Evolutionary conservation across 495 filamentous ascomycete species (phyloP).

Genomic region (Annulohypoxylon nitens): DNA sequence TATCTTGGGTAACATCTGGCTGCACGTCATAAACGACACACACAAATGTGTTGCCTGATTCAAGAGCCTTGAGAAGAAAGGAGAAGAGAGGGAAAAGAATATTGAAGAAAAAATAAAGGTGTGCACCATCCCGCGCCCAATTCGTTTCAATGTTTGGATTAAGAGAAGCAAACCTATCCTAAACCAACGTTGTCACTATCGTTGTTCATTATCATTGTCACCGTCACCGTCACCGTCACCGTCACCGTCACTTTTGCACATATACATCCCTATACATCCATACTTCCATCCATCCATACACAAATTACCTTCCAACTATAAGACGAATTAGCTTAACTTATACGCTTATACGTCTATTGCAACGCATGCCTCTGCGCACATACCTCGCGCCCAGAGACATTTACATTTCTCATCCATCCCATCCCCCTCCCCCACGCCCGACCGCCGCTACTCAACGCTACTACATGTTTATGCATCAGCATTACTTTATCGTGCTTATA

Average conservation of each 20-base stretch:
- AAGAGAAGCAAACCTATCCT: not conserved
- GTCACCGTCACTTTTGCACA: not conserved
- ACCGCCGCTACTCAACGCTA: conserved; percentile 7
- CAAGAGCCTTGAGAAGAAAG: conserved; percentile 15
- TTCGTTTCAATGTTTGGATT: conserved; percentile 6
- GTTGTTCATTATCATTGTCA: not conserved
- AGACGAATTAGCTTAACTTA: not conserved
- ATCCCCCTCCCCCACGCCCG: conserved; percentile 7
- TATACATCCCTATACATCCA: not conserved
- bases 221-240: not conserved
- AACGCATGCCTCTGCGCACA: conserved; percentile 1
- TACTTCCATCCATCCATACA: not conserved
- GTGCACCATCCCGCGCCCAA: conserved; percentile 37
- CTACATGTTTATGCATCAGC: conserved; percentile 38
- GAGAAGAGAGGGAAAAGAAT: not conserved
- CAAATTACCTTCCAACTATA: conserved; percentile 1
- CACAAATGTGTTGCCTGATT: conserved; percentile 37
- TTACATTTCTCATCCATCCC: not conserved
- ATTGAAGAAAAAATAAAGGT: conserved; percentile 29
- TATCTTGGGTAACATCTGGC: conserved; percentile 46
- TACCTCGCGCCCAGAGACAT: conserved; percentile 19
- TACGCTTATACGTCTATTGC: not conserved
- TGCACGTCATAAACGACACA: conserved; percentile 45
- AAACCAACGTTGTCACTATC: not conserved
- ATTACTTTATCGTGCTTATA: conserved; percentile 29